These are phyloP conservation scores for Candida tallmaniae DNA, from an alignment of 805 yeast species.

Conservation along the genomic window DNA sequence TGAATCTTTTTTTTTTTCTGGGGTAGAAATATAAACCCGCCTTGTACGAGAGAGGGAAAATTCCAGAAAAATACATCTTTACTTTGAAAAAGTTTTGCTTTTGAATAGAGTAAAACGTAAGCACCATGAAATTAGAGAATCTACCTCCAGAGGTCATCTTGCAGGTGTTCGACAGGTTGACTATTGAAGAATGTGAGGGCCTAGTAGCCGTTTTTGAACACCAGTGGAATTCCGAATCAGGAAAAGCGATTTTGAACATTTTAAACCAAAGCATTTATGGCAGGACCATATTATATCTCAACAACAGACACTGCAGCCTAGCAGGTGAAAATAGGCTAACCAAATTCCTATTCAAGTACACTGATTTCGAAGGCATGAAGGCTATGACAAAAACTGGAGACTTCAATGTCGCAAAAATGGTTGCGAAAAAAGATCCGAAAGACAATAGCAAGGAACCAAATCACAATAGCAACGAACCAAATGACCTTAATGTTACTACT, in stretches of 20 bases:
- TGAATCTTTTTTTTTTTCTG: too few relatives aligned
- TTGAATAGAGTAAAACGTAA: too few relatives aligned
- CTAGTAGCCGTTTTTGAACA: not conserved
- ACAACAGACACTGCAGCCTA: slow-evolving; percentile 3
- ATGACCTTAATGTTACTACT: not conserved
- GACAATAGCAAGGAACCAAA: not conserved
- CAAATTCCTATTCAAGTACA: slow-evolving; percentile 8
- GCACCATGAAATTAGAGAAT: slow-evolving; percentile 1
- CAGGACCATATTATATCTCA: slow-evolving; percentile 9
- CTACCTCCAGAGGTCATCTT: slow-evolving; percentile 12
- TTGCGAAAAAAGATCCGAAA: not conserved
- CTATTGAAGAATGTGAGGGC: slow-evolving; percentile 10
- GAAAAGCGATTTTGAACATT: slow-evolving; percentile 2
- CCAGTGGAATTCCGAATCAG: slow-evolving; percentile 2
- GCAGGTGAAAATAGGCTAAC: slow-evolving; percentile 4
- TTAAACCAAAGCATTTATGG: slow-evolving; percentile 10
- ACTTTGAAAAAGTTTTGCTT: too few relatives aligned
- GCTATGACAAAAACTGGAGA: not conserved
- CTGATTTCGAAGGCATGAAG: slow-evolving; percentile 5
- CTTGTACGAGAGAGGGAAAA: too few relatives aligned
- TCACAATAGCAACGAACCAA: not conserved
- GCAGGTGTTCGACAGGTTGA: slow-evolving; percentile 10
- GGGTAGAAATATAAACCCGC: too few relatives aligned
- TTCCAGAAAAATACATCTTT: too few relatives aligned
- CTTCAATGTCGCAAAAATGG: not conserved